Conservation (phyloP, 257 asterid genomes). For the Scutellaria minor region DNA sequence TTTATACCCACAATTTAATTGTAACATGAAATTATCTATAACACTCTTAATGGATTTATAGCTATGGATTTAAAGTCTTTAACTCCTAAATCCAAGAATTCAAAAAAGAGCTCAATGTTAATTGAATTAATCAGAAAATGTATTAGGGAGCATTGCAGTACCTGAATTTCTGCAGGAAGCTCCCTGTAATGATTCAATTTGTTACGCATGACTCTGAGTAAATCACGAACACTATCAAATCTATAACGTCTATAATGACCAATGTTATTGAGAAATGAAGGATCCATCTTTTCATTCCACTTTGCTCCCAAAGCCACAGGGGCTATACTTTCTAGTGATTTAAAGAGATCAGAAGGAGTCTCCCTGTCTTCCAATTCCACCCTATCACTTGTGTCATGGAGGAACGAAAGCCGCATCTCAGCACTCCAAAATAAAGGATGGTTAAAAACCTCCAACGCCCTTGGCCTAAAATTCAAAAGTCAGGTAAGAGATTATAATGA, state of each 20-base stretch:
- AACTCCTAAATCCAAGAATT: background rate
- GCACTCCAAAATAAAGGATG: conserved; percentile 96
- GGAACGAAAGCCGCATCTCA: conserved; percentile 83
- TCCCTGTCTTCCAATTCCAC: conserved; percentile 91
- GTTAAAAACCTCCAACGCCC: conserved; percentile 67
- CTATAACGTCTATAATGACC: conserved; percentile 75
- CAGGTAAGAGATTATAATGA: conserved; percentile 18
- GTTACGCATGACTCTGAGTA: conserved; percentile 90
- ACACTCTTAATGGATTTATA: background rate
- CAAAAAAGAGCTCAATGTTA: background rate
- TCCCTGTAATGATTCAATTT: conserved; percentile 91
- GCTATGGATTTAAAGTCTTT: background rate
- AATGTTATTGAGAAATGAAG: conserved; percentile 63
- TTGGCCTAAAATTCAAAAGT: conserved; percentile 59
- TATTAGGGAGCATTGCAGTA: conserved; percentile 32
- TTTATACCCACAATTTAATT: no score
- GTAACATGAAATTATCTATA: background rate
- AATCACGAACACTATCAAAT: conserved; percentile 87
- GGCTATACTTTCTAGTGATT: conserved; percentile 72
- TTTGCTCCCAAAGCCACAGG: conserved; percentile 71
- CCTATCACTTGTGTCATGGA: conserved; percentile 92
- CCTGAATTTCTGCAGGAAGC: conserved; percentile 92
- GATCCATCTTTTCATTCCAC: conserved; percentile 91
- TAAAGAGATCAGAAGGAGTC: conserved; percentile 58
- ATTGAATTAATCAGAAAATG: background rate